Evolutionary conservation across 148 eudicot species (phyloP).

Genomic region (Mesembryanthemum crystallinum): DNA sequence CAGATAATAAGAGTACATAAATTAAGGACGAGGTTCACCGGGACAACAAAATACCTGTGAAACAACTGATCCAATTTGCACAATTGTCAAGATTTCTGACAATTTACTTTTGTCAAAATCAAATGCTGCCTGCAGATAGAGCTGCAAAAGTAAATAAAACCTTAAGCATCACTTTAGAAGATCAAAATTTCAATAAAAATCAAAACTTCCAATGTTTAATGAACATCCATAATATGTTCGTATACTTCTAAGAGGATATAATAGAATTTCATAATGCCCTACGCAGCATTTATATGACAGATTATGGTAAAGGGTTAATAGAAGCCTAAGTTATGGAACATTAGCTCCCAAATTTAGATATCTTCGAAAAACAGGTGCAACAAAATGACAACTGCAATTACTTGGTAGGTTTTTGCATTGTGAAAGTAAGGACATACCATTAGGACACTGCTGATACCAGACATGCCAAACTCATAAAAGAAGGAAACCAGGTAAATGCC

Average conservation of each 20-base stretch:
- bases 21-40: neutral
- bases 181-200: neutral
- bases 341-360: neutral
- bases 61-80: slow-evolving; percentile 69
- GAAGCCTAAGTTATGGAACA: neutral
- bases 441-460: slow-evolving; percentile 68
- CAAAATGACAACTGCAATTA: neutral
- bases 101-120: slow-evolving; percentile 55
- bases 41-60: slow-evolving; percentile 52
- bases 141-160: slow-evolving; percentile 35
- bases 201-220: neutral
- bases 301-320: neutral
- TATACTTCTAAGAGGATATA: no score
- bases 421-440: slow-evolving; percentile 41
- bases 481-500: slow-evolving; percentile 60
- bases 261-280: no score
- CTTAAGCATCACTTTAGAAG: neutral
- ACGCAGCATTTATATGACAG: neutral
- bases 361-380: neutral
- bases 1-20: neutral
- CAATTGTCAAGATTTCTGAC: slow-evolving; percentile 62
- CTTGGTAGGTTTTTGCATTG: neutral
- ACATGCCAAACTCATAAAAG: slow-evolving; percentile 80
- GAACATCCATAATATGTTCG: neutral
- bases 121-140: slow-evolving; percentile 63